Evolutionary conservation across 2,329 filamentous ascomycete genomes (phyloP), one percentile per base, ranked within the genome.

Genomic region (Elsinoe australis): DNA sequence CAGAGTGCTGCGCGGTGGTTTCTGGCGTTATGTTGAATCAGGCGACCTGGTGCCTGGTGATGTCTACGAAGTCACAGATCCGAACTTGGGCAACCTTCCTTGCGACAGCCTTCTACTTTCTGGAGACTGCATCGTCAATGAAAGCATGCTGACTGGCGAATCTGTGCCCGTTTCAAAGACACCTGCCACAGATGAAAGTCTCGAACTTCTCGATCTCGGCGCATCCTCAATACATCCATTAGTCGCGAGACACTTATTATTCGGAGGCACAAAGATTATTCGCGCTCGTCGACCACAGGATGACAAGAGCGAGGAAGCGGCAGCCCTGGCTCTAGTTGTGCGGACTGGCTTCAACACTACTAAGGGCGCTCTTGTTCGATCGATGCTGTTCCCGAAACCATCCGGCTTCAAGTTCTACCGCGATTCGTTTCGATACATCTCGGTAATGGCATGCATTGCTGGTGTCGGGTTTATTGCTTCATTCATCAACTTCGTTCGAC

Each of bases 361-460:
- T 1, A 98, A 98, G 64, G 92, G 92, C 18, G 87, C 92, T 7
- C 71, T 98, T 14, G 88, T 98, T 51, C 84, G 92, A 18, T 96
- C 92, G 0, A 98, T 98, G 90, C 76, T 98, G 29, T 98, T 98
- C 62, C 94, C 92, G 0, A 98, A 98, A 61, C 92, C 92, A 1
- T 95, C 90, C 0, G 90, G 90, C 0, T 98, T 98, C 77, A 96
- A 94, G 60, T 98, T 98, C 63, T 98, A 98, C 64, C 80, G 87
- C 33, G 92, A 98, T 64, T 95, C 90, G 0, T 98, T 98, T 68
- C 81, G 89, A 17, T 98, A 98, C 64, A 96, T 98, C 52, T 88
- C 86, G 3, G 92, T 98, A 52, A 98, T 98, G 92, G 90, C 78
- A 4, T 70, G 81, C 33, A 82, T 98, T 57, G 94, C 92, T 17